A percentile compares a stretch with the other conserved stretches of the same genome.
phyloP scores from a whole-genome alignment of 2,329 filamentous ascomycete species.

The Claviceps cyperi region DNA sequence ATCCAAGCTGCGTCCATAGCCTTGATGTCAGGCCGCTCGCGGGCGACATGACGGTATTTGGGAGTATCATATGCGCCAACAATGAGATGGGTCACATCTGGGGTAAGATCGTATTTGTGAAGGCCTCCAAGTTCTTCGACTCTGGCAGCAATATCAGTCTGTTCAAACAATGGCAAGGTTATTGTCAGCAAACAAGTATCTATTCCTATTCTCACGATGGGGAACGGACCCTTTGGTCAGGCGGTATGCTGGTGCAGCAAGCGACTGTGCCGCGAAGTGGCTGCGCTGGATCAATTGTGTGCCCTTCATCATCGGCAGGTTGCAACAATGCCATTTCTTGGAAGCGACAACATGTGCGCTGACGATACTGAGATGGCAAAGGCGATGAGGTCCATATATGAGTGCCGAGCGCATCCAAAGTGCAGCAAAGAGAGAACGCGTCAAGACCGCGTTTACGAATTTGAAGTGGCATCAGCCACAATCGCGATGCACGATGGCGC shows the following conservation, averaged over 20 bases:
- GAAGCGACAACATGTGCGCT: constrained; percentile 1
- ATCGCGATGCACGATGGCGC: neutral
- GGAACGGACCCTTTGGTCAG: constrained; percentile 57
- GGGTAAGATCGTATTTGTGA: constrained; percentile 86
- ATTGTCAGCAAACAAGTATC: neutral
- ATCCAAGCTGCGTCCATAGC: constrained; percentile 77
- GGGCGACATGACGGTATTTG: constrained; percentile 92
- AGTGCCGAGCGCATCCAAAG: neutral
- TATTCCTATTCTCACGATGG: neutral
- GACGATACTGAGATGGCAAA: neutral
- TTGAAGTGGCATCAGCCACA: neutral
- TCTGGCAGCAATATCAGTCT: constrained; percentile 45
- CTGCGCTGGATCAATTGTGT: constrained; percentile 38
- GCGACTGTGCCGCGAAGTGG: constrained; percentile 61
- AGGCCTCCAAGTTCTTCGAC: constrained; percentile 71
- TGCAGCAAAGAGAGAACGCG: neutral
- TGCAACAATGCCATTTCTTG: constrained; percentile 16
- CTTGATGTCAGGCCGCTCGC: constrained; percentile 71
- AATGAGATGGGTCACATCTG: constrained; percentile 86
- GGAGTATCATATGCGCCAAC: constrained; percentile 79
- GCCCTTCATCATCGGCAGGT: constrained; percentile 13
- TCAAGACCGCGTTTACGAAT: neutral
- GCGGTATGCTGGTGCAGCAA: constrained; percentile 75
- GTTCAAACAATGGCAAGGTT: neutral
- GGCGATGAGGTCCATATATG: neutral